Conservation (phyloP, 768 basidiomycete genomes). For the Leucocoprinus birnbaumii region DNA sequence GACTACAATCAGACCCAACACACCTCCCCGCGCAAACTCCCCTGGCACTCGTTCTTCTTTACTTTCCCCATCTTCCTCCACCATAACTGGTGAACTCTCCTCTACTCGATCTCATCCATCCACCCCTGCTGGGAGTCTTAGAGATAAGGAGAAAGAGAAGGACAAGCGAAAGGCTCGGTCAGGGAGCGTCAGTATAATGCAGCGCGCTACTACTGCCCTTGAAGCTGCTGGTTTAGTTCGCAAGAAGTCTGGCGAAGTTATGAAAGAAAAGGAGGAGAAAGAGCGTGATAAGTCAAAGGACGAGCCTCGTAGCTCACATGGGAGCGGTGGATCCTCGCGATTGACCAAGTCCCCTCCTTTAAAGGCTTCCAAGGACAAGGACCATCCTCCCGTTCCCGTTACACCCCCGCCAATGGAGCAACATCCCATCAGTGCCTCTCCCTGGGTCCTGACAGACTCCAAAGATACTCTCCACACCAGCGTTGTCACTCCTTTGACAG, state of each 20-base stretch:
- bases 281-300: slow-evolving; percentile 37
- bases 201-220: slow-evolving; percentile 88
- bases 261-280: slow-evolving; percentile 51
- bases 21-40: slow-evolving; percentile 51
- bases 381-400: slow-evolving; percentile 32
- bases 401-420: slow-evolving; percentile 50
- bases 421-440: slow-evolving; percentile 46
- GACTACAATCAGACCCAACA: slow-evolving; percentile 44
- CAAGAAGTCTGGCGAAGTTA: slow-evolving; percentile 77
- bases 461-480: slow-evolving; percentile 27
- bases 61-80: slow-evolving; percentile 54
- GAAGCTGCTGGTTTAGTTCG: slow-evolving; percentile 82
- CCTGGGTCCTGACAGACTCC: slow-evolving; percentile 66
- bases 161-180: slow-evolving; percentile 66
- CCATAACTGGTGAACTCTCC: slow-evolving; percentile 43
- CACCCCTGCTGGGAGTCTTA: slow-evolving; percentile 63
- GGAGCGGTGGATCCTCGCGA: slow-evolving; percentile 55
- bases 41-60: slow-evolving; percentile 46
- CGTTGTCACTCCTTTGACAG: slow-evolving; percentile 27
- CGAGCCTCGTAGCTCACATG: slow-evolving; percentile 65
- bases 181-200: slow-evolving; percentile 94
- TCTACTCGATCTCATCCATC: slow-evolving; percentile 63
- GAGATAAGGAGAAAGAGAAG: slow-evolving; percentile 56
- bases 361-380: slow-evolving; percentile 48
- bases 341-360: slow-evolving; percentile 69